Conservation (phyloP, 495 filamentous ascomycete species). For the Hyaloscypha variabilis region DNA sequence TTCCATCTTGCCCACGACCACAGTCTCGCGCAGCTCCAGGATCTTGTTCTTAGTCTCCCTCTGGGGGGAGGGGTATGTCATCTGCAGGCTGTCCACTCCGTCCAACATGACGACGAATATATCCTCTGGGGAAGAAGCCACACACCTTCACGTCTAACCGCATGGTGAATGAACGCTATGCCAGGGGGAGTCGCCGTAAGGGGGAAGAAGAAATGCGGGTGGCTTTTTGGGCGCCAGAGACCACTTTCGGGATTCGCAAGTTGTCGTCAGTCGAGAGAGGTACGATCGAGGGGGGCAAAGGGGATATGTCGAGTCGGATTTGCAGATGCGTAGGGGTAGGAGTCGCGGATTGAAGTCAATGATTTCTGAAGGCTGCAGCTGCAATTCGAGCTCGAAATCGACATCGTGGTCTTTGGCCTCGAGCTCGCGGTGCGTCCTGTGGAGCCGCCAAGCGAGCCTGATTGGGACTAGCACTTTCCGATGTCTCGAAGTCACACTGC, state of each 20-base stretch:
- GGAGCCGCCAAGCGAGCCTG: conserved; percentile 3
- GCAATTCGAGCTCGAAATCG: conserved; percentile 5
- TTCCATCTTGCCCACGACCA: conserved; percentile 27
- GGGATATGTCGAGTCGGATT: not conserved
- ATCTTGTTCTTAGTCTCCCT: conserved; percentile 10
- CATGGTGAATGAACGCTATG: conserved; percentile 60
- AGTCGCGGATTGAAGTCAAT: conserved; percentile 8
- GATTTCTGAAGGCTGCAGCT: not conserved
- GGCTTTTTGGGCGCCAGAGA: conserved; percentile 25
- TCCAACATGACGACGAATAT: conserved; percentile 11
- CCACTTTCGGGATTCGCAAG: conserved; percentile 17
- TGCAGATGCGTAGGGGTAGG: not conserved
- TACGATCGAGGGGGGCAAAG: not conserved
- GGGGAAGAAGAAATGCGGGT: conserved; percentile 23
- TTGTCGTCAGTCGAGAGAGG: conserved; percentile 16
- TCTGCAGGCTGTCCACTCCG: not conserved
- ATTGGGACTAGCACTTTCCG: conserved; percentile 5
- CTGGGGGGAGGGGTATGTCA: not conserved
- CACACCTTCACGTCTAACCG: conserved; percentile 90
- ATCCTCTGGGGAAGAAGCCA: conserved; percentile 18
- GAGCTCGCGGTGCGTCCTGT: conserved; percentile 24
- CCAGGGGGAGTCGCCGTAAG: conserved; percentile 12
- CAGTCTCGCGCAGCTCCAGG: conserved; percentile 17
- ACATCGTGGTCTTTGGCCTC: conserved; percentile 26
- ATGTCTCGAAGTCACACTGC: not conserved